Percentiles rank a stretch among this genome's conserved stretches.
phyloP scores from a whole-genome alignment of 306 rosid genomes.

The Abrus precatorius region DNA sequence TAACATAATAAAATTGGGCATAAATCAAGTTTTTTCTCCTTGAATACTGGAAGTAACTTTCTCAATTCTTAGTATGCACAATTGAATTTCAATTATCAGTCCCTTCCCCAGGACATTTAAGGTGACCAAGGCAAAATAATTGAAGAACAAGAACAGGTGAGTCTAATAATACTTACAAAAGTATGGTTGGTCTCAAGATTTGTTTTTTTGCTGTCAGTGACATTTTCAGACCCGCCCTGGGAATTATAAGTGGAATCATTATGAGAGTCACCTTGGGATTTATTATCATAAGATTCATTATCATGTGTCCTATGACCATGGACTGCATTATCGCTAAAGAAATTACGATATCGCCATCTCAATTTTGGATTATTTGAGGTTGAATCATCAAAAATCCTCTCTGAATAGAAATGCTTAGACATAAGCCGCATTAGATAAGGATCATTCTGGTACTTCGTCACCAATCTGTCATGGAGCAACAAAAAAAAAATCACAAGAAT shows the following conservation, averaged over 20 bases:
- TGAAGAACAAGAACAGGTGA: neutral
- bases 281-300: slow-evolving; percentile 48
- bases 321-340: slow-evolving; percentile 61
- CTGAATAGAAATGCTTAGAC: slow-evolving; percentile 76
- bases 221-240: slow-evolving; percentile 47
- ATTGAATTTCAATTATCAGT: slow-evolving; percentile 9
- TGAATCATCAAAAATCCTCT: slow-evolving; percentile 80
- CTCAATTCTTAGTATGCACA: neutral
- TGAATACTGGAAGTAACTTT: neutral
- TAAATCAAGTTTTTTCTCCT: slow-evolving; percentile 18
- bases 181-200: slow-evolving; percentile 51
- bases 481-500: slow-evolving; percentile 1
- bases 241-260: slow-evolving; percentile 51
- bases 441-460: slow-evolving; percentile 60
- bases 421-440: slow-evolving; percentile 61
- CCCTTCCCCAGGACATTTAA: slow-evolving; percentile 11
- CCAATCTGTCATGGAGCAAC: slow-evolving; percentile 66
- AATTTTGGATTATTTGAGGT: slow-evolving; percentile 64
- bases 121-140: slow-evolving; percentile 20
- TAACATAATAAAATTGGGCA: neutral
- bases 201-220: slow-evolving; percentile 45
- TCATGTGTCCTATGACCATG: slow-evolving; percentile 55
- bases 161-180: slow-evolving; percentile 60
- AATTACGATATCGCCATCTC: slow-evolving; percentile 86
- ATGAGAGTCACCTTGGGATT: slow-evolving; percentile 48